Base-by-base conservation (phyloP, 2,329 filamentous ascomycete species). In the Geosmithia morbida region DNA sequence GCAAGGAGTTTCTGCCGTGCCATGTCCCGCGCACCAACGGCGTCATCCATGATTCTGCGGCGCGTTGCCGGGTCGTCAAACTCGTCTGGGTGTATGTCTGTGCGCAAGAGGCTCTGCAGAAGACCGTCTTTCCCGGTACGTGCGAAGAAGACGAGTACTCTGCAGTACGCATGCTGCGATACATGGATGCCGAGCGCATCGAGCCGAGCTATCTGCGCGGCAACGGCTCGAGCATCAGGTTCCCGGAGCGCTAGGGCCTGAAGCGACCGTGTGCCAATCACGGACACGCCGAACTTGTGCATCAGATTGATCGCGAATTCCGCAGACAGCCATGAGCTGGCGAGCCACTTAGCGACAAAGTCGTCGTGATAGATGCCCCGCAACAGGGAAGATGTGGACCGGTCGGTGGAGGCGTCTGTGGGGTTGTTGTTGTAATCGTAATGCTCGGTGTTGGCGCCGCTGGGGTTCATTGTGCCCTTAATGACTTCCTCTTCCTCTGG, bases 341-440 rank as follows among this genome's bases (percentile, higher is more conserved):
- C 88, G 59, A 95, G 89, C 66, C 87, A 79, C 52, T 81, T 77
- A n/a, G 88, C 84, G 17, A 85, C 83, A 29, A 94, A 73, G 1
- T 69, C 64, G 59, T 92, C 86, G 56, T 77, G 44, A 29, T 7
- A 29, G 22, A 37, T 41, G 5, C 46, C 41, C 19, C 19, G 17
- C 41, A 22, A 22, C 14, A 19, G 17, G 19, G 13, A 37, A 37
- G 33, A 37, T 37, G 33, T 37, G 33, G 33, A 37, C 11, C 33
- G 33, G 33, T 5, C 33, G 17, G n/a, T 10, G 11, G 26, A 16
- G 33, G 33, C 33, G 17, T 4, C 17, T 20, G 26, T 39, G 45
- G 16, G 16, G 30, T 22, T 20, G 18, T 18, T 11, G 17, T 4
- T 16, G 14, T 42, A 10, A 22, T 19, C 13, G 17, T 10, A n/a